phyloP scores from a whole-genome alignment of 768 basidiomycete genomes.

The Phylloporus rhodoxanthus region DNA sequence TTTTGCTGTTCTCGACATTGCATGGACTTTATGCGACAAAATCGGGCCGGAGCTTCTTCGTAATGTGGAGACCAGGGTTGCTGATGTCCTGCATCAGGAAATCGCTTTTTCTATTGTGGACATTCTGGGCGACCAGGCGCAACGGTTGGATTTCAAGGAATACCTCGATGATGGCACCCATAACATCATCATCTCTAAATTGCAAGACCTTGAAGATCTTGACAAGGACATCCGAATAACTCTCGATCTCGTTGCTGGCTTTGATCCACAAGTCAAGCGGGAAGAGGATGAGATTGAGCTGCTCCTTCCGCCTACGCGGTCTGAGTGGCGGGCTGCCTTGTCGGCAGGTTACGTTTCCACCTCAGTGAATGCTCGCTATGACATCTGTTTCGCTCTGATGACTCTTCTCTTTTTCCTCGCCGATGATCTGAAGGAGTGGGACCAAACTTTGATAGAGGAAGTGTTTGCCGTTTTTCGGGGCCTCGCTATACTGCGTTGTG shows the following conservation, averaged over 20 bases:
- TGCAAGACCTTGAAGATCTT: constrained; percentile 53
- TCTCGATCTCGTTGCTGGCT: constrained; percentile 67
- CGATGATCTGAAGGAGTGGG: constrained; percentile 58
- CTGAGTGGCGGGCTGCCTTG: constrained; percentile 58
- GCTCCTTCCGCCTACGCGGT: constrained; percentile 46
- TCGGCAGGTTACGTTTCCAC: constrained; percentile 57
- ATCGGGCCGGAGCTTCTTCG: constrained; percentile 55
- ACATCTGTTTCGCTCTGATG: constrained; percentile 61
- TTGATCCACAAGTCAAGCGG: constrained; percentile 63
- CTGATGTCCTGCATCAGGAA: constrained; percentile 69
- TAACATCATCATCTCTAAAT: constrained; percentile 55
- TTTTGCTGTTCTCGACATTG: constrained; percentile 51
- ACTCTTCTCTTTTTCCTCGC: constrained; percentile 67
- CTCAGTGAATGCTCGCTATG: constrained; percentile 69
- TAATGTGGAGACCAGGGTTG: constrained; percentile 51
- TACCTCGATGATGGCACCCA: constrained; percentile 53
- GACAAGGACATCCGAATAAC: constrained; percentile 49
- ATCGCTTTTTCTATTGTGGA: constrained; percentile 73
- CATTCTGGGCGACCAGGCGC: constrained; percentile 62
- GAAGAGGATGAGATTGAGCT: constrained; percentile 68
- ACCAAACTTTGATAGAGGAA: constrained; percentile 60
- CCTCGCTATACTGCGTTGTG: constrained; percentile 61
- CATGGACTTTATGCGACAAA: constrained; percentile 58
- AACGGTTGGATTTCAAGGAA: constrained; percentile 46
- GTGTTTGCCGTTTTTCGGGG: constrained; percentile 79